These are phyloP conservation scores for Massariosphaeria phaeospora DNA, from an alignment of 495 filamentous ascomycete genomes.

Conservation along the genomic window DNA sequence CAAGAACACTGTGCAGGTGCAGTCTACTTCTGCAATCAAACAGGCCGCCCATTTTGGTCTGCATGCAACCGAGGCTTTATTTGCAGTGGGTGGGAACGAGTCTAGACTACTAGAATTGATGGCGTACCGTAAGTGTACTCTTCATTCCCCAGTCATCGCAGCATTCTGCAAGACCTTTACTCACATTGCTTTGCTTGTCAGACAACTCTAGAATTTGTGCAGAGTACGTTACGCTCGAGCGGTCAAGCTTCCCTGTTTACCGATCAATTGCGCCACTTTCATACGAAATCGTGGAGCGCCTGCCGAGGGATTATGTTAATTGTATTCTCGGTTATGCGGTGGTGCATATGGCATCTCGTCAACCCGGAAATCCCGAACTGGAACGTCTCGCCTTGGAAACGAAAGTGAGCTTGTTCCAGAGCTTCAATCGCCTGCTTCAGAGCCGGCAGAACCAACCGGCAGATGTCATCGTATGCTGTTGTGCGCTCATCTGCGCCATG, in stretches of 20 bases:
- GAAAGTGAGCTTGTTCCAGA: constrained; percentile 19
- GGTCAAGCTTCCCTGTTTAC: constrained; percentile 9
- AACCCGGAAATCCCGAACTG: constrained; percentile 4
- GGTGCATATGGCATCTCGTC: constrained; percentile 25
- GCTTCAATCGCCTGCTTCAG: constrained; percentile 16
- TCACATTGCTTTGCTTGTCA: background rate
- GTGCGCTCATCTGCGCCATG: constrained; percentile 20
- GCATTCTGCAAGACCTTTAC: background rate
- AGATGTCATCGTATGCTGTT: constrained; percentile 15
- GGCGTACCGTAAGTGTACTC: constrained; percentile 20
- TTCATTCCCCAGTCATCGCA: background rate
- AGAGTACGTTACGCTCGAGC: constrained; percentile 8
- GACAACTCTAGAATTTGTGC: constrained; percentile 15
- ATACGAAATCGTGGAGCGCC: background rate
- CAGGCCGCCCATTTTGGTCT: constrained; percentile 14
- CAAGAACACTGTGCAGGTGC: constrained; percentile 11
- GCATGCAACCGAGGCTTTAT: background rate
- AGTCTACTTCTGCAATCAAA: constrained; percentile 10
- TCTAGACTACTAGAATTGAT: constrained; percentile 8
- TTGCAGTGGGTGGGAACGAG: constrained; percentile 1
- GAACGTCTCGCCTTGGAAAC: constrained; percentile 21
- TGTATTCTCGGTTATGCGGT: constrained; percentile 19
- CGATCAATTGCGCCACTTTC: constrained; percentile 18
- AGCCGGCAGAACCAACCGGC: constrained; percentile 10
- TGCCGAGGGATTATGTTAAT: constrained; percentile 17